A percentile compares a stretch with the other conserved stretches of the same genome.
Conservation (phyloP, 345 rosid species). For the Syzygium grande region DNA sequence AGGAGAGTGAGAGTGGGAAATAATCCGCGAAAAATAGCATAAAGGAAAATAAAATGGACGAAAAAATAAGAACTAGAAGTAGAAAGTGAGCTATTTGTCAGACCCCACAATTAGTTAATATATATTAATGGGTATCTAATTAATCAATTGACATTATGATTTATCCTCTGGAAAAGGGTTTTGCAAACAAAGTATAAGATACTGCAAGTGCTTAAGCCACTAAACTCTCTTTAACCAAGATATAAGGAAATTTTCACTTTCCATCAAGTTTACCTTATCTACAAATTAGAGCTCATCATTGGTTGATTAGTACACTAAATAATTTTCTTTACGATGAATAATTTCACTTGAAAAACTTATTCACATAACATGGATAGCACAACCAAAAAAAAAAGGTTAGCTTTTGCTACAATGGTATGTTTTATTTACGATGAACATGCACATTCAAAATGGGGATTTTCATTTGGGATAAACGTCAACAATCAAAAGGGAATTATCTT, state of each 20-base stretch:
- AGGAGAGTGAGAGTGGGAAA: background rate
- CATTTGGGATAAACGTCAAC: background rate
- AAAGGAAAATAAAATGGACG: background rate
- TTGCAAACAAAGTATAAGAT: background rate
- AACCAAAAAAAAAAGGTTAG: background rate
- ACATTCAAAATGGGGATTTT: background rate
- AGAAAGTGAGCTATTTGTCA: background rate
- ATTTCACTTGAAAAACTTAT: background rate
- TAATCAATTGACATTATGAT: background rate
- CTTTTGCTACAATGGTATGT: background rate
- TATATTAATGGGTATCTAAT: background rate
- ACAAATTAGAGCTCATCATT: background rate
- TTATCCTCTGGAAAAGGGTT: background rate
- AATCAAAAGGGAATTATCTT: background rate
- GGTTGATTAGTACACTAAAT: background rate
- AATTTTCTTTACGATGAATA: background rate
- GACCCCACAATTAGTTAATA: background rate
- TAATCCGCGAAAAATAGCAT: background rate
- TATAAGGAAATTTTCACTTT: background rate
- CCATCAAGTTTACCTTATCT: background rate
- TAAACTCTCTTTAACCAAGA: background rate
- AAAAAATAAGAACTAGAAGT: background rate
- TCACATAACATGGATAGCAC: background rate
- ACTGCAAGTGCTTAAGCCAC: background rate
- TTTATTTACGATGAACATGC: background rate